These are phyloP conservation scores for Macrotyloma uniflorum DNA, from an alignment of 306 rosid genomes.

Conservation along the genomic window DNA sequence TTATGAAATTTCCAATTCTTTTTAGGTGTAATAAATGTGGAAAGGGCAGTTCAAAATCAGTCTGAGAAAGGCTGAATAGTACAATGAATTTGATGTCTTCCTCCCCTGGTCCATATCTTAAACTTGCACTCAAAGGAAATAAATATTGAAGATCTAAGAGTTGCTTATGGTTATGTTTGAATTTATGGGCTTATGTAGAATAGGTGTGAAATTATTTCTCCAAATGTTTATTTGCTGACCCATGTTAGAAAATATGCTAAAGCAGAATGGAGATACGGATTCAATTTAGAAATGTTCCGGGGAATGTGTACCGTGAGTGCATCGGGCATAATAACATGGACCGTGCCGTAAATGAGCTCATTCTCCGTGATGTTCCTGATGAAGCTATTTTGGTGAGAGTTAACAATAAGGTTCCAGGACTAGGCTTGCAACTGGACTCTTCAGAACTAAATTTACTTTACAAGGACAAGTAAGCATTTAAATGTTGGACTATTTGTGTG, in stretches of 20 bases:
- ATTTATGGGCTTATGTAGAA: constrained; percentile 17
- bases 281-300: constrained; percentile 81
- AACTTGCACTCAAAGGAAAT: not conserved
- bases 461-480: constrained; percentile 76
- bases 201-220: not conserved
- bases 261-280: constrained; percentile 96
- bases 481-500: constrained; percentile 10
- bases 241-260: constrained; percentile 15
- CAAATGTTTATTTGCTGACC: constrained; percentile 23
- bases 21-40: not conserved
- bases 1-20: constrained; percentile 7
- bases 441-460: constrained; percentile 86
- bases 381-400: constrained; percentile 88
- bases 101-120: not conserved
- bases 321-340: constrained; percentile 68
- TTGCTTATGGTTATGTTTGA: constrained; percentile 21
- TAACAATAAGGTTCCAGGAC: constrained; percentile 92
- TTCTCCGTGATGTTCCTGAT: constrained; percentile 82
- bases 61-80: not conserved
- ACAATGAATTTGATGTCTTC: constrained; percentile 1
- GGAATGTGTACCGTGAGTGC: constrained; percentile 66
- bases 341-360: constrained; percentile 80
- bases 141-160: constrained; percentile 22
- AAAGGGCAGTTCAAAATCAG: not conserved
- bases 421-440: constrained; percentile 85